phyloP scores from a whole-genome alignment of 202 grass and related monocot genomes.

The Zizania palustris region DNA sequence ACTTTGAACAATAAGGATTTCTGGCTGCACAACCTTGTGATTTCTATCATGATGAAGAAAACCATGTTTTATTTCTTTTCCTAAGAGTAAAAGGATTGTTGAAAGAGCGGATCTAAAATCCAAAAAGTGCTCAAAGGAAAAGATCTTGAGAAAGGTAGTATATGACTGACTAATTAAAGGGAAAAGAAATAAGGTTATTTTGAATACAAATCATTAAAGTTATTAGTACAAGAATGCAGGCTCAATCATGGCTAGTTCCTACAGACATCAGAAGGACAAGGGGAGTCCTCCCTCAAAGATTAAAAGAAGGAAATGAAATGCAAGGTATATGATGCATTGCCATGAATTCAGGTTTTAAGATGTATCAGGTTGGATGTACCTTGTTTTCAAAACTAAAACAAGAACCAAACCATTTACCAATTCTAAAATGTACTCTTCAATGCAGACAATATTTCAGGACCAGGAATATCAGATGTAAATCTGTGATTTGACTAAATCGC shows the following conservation, averaged over 20 bases:
- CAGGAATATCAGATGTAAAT: background rate
- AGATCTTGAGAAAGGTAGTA: conserved; percentile 44
- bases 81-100: conserved; percentile 34
- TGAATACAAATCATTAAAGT: conserved; percentile 36
- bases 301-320: conserved; percentile 1
- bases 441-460: background rate
- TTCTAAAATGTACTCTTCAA: conserved; percentile 19
- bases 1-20: conserved; percentile 17
- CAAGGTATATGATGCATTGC: background rate
- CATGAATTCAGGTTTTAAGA: conserved; percentile 33
- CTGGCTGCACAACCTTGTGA: conserved; percentile 24
- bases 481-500: background rate
- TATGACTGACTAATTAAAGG: conserved; percentile 48
- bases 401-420: background rate
- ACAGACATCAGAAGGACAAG: conserved; percentile 29
- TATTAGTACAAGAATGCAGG: conserved; percentile 18
- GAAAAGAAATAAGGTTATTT: conserved; percentile 40
- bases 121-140: conserved; percentile 45
- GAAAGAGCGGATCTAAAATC: conserved; percentile 46
- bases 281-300: background rate
- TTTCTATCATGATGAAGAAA: conserved; percentile 28
- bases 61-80: background rate
- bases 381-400: conserved; percentile 28
- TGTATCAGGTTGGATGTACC: background rate
- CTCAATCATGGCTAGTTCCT: conserved; percentile 38